Evolutionary conservation across 257 asterid genomes (phyloP).

Genomic region (Coffea canephora): DNA sequence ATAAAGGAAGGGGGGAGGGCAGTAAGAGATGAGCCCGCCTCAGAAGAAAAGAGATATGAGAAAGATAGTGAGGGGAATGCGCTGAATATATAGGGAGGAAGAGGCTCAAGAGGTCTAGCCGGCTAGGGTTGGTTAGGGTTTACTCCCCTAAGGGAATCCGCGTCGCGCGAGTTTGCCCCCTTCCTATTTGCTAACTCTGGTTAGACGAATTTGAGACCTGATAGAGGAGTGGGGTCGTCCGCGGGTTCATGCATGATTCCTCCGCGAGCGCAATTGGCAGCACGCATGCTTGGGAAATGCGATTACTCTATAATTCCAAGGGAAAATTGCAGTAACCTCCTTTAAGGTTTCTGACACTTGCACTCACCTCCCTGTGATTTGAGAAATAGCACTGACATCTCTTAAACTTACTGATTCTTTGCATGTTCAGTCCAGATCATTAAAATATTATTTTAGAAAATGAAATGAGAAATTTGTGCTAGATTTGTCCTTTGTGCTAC

Average conservation of each 20-base stretch:
- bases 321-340: no score
- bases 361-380: no score
- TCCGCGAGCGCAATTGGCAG: not conserved
- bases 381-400: no score
- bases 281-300: no score
- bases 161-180: not conserved
- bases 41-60: not conserved
- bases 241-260: not conserved
- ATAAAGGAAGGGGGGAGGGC: not conserved
- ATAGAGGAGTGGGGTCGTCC: not conserved
- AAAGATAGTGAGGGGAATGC: not conserved
- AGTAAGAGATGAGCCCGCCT: not conserved
- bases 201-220: not conserved
- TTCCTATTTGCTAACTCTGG: not conserved
- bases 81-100: slow-evolving; percentile 10
- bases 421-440: no score
- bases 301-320: not conserved
- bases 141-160: not conserved
- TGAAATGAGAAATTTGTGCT: no score
- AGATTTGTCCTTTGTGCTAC: no score
- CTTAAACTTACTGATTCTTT: no score
- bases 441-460: no score
- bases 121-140: not conserved
- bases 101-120: not conserved
- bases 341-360: no score